These are phyloP conservation scores for Populus tomentosa DNA, from an alignment of 441 rosid genomes.

Conservation along the genomic window DNA sequence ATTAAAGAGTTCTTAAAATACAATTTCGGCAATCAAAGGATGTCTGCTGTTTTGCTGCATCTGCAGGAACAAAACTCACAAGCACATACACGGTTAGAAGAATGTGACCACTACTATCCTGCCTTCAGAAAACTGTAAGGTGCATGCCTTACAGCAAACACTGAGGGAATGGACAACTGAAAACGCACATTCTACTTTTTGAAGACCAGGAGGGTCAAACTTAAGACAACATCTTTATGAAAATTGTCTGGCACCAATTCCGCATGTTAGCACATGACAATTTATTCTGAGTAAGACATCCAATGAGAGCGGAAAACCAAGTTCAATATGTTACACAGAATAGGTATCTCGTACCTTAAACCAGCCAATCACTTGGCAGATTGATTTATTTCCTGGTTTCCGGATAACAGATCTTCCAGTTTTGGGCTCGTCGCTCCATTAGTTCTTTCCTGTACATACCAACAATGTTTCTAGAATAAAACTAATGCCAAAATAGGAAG, in stretches of 20 bases:
- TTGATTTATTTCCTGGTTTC: not conserved
- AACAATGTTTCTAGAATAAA: not conserved
- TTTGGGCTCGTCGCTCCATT: not conserved
- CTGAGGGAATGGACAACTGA: no score
- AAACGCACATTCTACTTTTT: not conserved
- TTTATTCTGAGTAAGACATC: not conserved
- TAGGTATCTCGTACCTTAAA: not conserved
- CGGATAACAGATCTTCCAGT: not conserved
- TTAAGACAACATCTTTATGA: not conserved
- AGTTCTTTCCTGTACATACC: slow-evolving; percentile 3
- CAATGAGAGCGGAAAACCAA: slow-evolving; percentile 1
- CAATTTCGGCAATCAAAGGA: not conserved
- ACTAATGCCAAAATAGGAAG: not conserved
- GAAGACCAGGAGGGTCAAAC: not conserved
- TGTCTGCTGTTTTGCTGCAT: not conserved
- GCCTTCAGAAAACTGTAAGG: not conserved
- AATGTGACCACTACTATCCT: not conserved
- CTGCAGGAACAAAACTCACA: not conserved
- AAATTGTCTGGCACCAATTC: not conserved
- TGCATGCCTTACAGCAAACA: not conserved
- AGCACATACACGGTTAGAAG: not conserved
- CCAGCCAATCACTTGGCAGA: not conserved
- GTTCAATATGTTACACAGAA: not conserved
- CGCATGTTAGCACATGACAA: not conserved
- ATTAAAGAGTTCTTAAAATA: not conserved